phyloP scores from a whole-genome alignment of 345 rosid species.

The Populus simonii region DNA sequence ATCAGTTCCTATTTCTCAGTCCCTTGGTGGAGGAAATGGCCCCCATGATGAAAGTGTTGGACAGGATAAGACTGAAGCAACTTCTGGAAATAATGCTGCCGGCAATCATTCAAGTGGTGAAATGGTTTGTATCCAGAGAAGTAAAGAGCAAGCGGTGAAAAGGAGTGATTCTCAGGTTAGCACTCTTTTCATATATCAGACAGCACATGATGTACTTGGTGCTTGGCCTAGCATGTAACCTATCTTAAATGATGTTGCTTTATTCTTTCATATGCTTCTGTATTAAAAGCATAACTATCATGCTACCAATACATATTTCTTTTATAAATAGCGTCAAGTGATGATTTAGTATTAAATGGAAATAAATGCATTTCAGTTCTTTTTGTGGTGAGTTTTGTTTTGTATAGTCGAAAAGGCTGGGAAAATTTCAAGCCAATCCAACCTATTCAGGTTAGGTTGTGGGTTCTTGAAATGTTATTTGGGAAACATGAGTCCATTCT shows the following conservation, averaged over 20 bases:
- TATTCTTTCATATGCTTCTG: background rate
- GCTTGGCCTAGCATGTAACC: background rate
- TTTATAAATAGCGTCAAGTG: background rate
- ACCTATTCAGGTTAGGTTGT: background rate
- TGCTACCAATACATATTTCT: background rate
- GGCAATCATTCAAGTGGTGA: conserved; percentile 50
- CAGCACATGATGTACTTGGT: background rate
- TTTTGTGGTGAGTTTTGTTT: background rate
- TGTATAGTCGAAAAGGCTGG: background rate
- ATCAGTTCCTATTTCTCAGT: conserved; percentile 27
- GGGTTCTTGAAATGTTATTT: background rate
- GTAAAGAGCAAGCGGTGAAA: conserved; percentile 45
- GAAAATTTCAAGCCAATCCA: background rate
- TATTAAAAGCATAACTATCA: background rate
- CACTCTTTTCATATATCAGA: conserved; percentile 4
- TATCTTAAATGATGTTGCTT: background rate
- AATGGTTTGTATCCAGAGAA: conserved; percentile 37
- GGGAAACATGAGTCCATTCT: background rate
- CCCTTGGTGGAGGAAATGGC: conserved; percentile 40
- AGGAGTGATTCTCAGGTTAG: conserved; percentile 81
- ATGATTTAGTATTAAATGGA: background rate
- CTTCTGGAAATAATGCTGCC: conserved; percentile 63
- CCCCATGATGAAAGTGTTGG: conserved; percentile 64
- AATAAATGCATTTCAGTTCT: background rate
- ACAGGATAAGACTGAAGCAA: conserved; percentile 63